Evolutionary conservation across 2,329 filamentous ascomycete genomes (phyloP).

Genomic region (Trichoderma breve): DNA sequence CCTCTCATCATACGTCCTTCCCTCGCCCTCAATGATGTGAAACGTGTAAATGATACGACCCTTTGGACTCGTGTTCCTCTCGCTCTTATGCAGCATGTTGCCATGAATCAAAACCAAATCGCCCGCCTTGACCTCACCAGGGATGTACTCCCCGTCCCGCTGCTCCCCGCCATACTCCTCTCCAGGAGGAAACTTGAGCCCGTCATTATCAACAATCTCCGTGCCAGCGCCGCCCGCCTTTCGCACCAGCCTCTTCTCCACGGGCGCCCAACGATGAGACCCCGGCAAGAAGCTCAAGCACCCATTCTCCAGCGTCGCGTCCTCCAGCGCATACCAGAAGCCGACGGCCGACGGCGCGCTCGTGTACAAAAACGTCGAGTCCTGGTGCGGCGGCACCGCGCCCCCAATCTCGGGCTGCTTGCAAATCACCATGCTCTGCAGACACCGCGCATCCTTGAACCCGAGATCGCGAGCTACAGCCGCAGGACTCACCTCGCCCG

Average conservation of each 20-base stretch:
- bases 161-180: constrained; percentile 46
- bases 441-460: constrained; percentile 69
- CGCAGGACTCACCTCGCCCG: constrained; percentile 43
- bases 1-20: constrained; percentile 70
- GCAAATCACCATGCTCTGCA: constrained; percentile 98
- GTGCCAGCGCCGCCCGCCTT: constrained; percentile 54
- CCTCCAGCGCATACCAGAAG: constrained; percentile 97
- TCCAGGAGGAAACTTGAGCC: constrained; percentile 59
- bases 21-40: constrained; percentile 85
- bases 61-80: constrained; percentile 82
- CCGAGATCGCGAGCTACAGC: constrained; percentile 69
- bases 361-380: constrained; percentile 90
- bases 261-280: constrained; percentile 70
- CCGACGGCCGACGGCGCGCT: constrained; percentile 84
- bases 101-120: constrained; percentile 92
- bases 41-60: constrained; percentile 96
- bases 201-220: constrained; percentile 69
- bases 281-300: constrained; percentile 84
- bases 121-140: constrained; percentile 87
- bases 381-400: constrained; percentile 86
- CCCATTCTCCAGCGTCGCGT: constrained; percentile 81
- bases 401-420: constrained; percentile 97
- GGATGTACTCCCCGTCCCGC: constrained; percentile 58
- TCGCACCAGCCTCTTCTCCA: constrained; percentile 74
- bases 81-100: constrained; percentile 93